A percentile compares a stretch with the other conserved stretches of the same genome.
These are phyloP conservation scores for Gymnopus androsaceus DNA, from an alignment of 1,284 basidiomycete genomes.

Conservation along the genomic window DNA sequence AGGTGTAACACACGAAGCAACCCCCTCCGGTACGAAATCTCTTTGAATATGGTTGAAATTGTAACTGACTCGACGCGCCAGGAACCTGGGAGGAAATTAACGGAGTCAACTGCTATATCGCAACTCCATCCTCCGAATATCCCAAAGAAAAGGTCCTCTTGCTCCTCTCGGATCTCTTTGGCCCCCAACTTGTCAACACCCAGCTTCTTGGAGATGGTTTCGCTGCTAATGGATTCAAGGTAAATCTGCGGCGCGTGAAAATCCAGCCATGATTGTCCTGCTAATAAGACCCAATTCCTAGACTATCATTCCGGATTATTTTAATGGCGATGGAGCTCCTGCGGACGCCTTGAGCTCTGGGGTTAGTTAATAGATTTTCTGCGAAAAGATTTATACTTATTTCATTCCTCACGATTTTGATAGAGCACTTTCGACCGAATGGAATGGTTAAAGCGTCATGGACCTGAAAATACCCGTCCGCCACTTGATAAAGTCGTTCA, in stretches of 20 bases:
- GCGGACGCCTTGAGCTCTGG: conserved; percentile 37
- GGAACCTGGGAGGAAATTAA: conserved; percentile 31
- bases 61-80: too few relatives aligned
- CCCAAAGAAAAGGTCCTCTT: conserved; percentile 55
- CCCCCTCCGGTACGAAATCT: too few relatives aligned
- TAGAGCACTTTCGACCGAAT: conserved; percentile 41
- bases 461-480: conserved; percentile 46
- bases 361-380: conserved; percentile 31
- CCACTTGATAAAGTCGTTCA: conserved; percentile 57
- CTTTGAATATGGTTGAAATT: too few relatives aligned
- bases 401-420: too few relatives aligned
- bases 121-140: conserved; percentile 46
- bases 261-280: conserved; percentile 35
- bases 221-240: conserved; percentile 53
- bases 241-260: neutral
- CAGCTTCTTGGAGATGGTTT: conserved; percentile 51
- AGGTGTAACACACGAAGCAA: conserved; percentile 62
- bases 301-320: conserved; percentile 54
- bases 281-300: conserved; percentile 5
- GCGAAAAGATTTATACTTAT: too few relatives aligned
- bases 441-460: conserved; percentile 55
- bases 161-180: conserved; percentile 54
- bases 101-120: conserved; percentile 51
- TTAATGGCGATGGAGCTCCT: conserved; percentile 60
- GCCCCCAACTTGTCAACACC: conserved; percentile 22